Conservation (phyloP, 306 rosid genomes). For the Lathyrus oleraceus region DNA sequence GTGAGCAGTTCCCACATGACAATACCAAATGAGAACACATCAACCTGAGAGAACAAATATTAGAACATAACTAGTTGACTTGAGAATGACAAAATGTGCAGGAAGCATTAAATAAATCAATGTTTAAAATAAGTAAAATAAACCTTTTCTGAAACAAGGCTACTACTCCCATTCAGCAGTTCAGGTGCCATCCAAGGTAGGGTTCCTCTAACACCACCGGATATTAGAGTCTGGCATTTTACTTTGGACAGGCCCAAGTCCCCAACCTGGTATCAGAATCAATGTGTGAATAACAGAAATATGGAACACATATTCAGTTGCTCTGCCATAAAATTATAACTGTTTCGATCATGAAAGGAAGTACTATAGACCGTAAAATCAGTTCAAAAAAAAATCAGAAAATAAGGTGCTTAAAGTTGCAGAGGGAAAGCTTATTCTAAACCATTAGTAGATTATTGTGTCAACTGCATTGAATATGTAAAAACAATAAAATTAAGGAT, state of each 20-base stretch:
- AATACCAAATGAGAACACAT: slow-evolving; percentile 83
- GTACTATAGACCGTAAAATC: slow-evolving; percentile 21
- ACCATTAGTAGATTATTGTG: slow-evolving; percentile 9
- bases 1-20: slow-evolving; percentile 96
- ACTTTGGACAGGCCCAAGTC: slow-evolving; percentile 95
- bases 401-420: neutral
- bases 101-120: slow-evolving; percentile 12
- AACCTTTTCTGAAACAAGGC: slow-evolving; percentile 95
- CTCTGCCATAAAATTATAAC: slow-evolving; percentile 4
- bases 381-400: neutral
- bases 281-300: slow-evolving; percentile 24
- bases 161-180: slow-evolving; percentile 89
- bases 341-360: slow-evolving; percentile 19
- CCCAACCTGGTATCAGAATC: slow-evolving; percentile 65
- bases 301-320: slow-evolving; percentile 24
- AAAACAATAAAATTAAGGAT: slow-evolving; percentile 6
- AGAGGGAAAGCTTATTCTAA: slow-evolving; percentile 20
- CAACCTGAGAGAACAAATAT: slow-evolving; percentile 58
- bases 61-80: slow-evolving; percentile 14
- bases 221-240: slow-evolving; percentile 85
- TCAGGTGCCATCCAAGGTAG: slow-evolving; percentile 99
- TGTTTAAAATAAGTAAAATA: neutral
- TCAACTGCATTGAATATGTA: slow-evolving; percentile 7
- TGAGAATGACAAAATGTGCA: slow-evolving; percentile 15
- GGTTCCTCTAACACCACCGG: slow-evolving; percentile 95